Evolutionary conservation across 352 stramenopile species (phyloP).

Genomic region (Saprolegnia parasitica): DNA sequence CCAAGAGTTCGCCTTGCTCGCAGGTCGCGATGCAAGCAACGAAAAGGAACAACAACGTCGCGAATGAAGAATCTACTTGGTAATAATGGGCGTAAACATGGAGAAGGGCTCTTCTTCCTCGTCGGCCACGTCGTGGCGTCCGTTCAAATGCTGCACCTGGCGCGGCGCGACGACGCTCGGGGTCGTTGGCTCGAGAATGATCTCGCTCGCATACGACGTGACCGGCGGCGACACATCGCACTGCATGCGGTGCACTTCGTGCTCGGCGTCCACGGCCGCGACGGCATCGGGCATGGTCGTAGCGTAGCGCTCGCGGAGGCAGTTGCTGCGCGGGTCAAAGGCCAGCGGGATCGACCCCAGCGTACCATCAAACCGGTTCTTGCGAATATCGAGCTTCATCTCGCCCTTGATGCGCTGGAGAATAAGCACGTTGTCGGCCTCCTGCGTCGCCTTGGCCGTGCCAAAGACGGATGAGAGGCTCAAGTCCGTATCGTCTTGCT

Average conservation of each 20-base stretch:
- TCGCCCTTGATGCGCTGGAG: slow-evolving; percentile 87
- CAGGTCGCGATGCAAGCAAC: too few relatives aligned
- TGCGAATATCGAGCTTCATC: slow-evolving; percentile 95
- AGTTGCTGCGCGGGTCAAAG: slow-evolving; percentile 73
- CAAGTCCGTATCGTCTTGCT: slow-evolving; percentile 90
- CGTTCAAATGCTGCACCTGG: slow-evolving; percentile 20
- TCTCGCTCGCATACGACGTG: slow-evolving; percentile 1
- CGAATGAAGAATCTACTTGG: slow-evolving; percentile 41
- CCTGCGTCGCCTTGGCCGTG: slow-evolving; percentile 98
- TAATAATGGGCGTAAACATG: slow-evolving; percentile 83
- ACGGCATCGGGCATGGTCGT: slow-evolving; percentile 66
- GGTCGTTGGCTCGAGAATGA: slow-evolving; percentile 1
- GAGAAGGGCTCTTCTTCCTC: slow-evolving; percentile 57
- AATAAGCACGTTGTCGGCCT: slow-evolving; percentile 99
- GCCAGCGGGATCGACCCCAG: slow-evolving; percentile 82
- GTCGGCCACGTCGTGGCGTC: slow-evolving; percentile 14
- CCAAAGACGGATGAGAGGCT: slow-evolving; percentile 97
- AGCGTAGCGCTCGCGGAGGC: slow-evolving; percentile 58
- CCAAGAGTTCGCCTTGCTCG: too few relatives aligned
- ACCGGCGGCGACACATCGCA: slow-evolving; percentile 4
- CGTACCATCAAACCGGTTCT: slow-evolving; percentile 93
- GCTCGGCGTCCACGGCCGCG: slow-evolving; percentile 63
- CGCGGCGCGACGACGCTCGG: not conserved
- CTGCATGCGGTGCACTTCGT: slow-evolving; percentile 50
- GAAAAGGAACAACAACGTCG: not conserved